Evolutionary conservation across 331 rosid genomes (phyloP).

Genomic region (Cydonia oblonga): DNA sequence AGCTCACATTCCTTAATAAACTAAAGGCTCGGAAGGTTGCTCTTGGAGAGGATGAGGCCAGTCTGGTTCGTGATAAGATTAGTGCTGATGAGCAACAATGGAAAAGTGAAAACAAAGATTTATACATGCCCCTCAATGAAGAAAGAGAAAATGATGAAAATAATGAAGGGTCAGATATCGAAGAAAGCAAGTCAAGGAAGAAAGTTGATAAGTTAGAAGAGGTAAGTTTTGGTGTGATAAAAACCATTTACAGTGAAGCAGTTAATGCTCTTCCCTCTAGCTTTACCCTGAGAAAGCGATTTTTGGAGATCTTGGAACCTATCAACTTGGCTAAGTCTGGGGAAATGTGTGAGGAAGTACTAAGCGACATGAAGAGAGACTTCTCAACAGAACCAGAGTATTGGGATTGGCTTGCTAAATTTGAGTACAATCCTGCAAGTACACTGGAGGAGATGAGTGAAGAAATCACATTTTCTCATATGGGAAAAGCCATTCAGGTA

Average conservation of each 20-base stretch:
- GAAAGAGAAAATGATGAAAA: constrained; percentile 7
- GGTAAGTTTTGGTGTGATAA: constrained; percentile 43
- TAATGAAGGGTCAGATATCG: constrained; percentile 18
- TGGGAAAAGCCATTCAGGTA: constrained; percentile 71
- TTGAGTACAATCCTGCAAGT: constrained; percentile 30
- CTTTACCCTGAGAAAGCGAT: constrained; percentile 51
- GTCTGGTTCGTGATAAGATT: constrained; percentile 31
- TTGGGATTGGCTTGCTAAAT: constrained; percentile 93
- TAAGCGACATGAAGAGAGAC: constrained; percentile 57
- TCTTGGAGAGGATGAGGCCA: constrained; percentile 75
- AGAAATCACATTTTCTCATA: constrained; percentile 26
- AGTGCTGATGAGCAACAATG: constrained; percentile 52
- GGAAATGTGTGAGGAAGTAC: constrained; percentile 47
- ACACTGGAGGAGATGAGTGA: constrained; percentile 22
- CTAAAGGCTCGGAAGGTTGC: constrained; percentile 86
- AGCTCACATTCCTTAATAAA: constrained; percentile 75
- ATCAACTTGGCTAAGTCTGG: constrained; percentile 50
- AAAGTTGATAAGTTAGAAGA: constrained; percentile 39
- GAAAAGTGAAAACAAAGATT: constrained; percentile 69
- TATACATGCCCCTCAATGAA: constrained; percentile 53
- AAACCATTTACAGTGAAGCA: constrained; percentile 53
- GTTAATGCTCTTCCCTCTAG: constrained; percentile 66
- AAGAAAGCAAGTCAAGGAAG: constrained; percentile 25
- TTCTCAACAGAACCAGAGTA: constrained; percentile 56
- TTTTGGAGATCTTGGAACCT: constrained; percentile 75